These are phyloP conservation scores for Lachnellula willkommii DNA, from an alignment of 2,329 filamentous ascomycete species.

Conservation along the genomic window DNA sequence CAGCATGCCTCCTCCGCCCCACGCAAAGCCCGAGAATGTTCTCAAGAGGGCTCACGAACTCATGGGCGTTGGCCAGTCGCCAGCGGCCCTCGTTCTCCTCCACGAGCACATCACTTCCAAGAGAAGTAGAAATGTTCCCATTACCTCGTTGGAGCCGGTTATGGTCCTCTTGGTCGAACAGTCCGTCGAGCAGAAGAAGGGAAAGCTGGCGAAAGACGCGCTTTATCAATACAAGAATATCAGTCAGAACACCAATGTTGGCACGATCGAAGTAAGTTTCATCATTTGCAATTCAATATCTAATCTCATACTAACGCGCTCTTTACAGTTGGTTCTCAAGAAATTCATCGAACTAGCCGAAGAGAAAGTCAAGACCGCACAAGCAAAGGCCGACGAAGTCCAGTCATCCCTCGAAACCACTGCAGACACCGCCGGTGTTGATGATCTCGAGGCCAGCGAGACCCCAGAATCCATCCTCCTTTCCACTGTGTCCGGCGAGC, in stretches of 20 bases:
- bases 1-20: slow-evolving; percentile 73
- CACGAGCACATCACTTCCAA: slow-evolving; percentile 99
- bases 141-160: slow-evolving; percentile 91
- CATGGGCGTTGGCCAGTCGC: slow-evolving; percentile 91
- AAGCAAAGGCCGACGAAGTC: slow-evolving; percentile 92
- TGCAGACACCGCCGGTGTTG: slow-evolving; percentile 67
- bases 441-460: slow-evolving; percentile 94
- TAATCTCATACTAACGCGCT: slow-evolving; percentile 10
- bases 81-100: slow-evolving; percentile 86
- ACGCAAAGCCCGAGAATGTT: slow-evolving; percentile 98
- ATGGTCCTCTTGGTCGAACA: slow-evolving; percentile 98
- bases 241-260: slow-evolving; percentile 97
- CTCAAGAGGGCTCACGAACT: slow-evolving; percentile 98
- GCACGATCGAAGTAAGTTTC: slow-evolving; percentile 77
- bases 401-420: slow-evolving; percentile 80
- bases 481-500: slow-evolving; percentile 95
- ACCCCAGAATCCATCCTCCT: slow-evolving; percentile 97
- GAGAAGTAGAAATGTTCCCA: slow-evolving; percentile 93
- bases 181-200: slow-evolving; percentile 95
- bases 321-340: slow-evolving; percentile 74
- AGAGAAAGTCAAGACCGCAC: slow-evolving; percentile 90
- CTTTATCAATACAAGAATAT: slow-evolving; percentile 99
- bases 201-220: slow-evolving; percentile 96
- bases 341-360: slow-evolving; percentile 97
- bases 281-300: background rate